Evolutionary conservation across 257 asterid genomes (phyloP).

Genomic region (Gentiana macrophylla): DNA sequence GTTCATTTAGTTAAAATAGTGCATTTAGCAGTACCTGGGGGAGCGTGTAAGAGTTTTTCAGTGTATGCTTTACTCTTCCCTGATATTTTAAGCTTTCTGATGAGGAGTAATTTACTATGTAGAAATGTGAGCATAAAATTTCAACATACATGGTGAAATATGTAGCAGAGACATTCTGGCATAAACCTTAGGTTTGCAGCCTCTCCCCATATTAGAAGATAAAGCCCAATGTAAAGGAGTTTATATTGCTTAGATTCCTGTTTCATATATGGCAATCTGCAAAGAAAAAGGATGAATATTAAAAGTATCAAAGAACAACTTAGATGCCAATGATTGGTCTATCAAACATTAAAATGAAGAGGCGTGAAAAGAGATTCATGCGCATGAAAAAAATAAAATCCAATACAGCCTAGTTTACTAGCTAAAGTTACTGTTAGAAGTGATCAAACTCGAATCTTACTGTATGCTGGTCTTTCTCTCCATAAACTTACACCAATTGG

Average conservation of each 20-base stretch:
- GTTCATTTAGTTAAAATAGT: no score
- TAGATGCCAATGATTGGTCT: not conserved
- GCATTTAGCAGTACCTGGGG: no score
- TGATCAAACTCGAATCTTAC: conserved; percentile 32
- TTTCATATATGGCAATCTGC: conserved; percentile 85
- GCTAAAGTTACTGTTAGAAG: not conserved
- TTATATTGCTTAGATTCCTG: conserved; percentile 86
- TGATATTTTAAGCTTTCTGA: no score
- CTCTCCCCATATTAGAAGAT: conserved; percentile 96
- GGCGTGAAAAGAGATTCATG: conserved; percentile 1
- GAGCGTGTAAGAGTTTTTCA: no score
- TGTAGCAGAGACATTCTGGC: conserved; percentile 95
- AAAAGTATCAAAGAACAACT: conserved; percentile 6
- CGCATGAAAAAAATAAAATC: conserved; percentile 1
- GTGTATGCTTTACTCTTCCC: no score
- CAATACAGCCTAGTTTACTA: not conserved
- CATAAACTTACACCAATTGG: conserved; percentile 90
- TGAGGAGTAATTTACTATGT: no score
- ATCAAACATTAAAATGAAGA: not conserved
- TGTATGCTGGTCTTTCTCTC: conserved; percentile 62
- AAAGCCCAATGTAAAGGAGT: conserved; percentile 73
- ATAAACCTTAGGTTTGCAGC: conserved; percentile 89
- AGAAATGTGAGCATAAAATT: not conserved
- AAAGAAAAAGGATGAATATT: conserved; percentile 7
- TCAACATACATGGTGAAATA: conserved; percentile 85